Evolutionary conservation across 345 rosid species (phyloP).

Genomic region (Diplotaxis tenuifolia): DNA sequence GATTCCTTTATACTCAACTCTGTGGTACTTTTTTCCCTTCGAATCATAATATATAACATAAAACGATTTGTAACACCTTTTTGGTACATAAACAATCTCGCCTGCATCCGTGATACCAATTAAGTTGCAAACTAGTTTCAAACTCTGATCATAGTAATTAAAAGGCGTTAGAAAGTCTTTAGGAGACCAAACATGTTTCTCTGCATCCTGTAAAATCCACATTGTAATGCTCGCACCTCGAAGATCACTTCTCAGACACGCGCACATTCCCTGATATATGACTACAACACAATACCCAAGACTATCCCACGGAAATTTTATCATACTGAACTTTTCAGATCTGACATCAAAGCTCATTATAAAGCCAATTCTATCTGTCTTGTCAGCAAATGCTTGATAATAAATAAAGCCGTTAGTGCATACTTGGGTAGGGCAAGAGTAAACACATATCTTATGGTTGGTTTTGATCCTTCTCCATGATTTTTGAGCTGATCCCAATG

Average conservation of each 20-base stretch:
- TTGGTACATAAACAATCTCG: constrained; percentile 4
- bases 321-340: neutral
- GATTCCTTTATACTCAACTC: neutral
- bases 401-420: neutral
- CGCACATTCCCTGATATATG: neutral
- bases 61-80: neutral
- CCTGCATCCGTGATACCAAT: neutral
- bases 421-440: too few relatives aligned
- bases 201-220: neutral
- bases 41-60: neutral
- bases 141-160: neutral
- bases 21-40: neutral
- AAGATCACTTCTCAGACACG: neutral
- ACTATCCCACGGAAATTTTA: neutral
- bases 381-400: neutral
- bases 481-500: constrained; percentile 1
- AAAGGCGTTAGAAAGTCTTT: neutral
- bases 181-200: neutral
- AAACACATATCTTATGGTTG: too few relatives aligned
- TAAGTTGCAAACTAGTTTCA: neutral
- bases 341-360: constrained; percentile 1
- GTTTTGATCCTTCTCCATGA: constrained; percentile 4
- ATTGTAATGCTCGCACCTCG: neutral
- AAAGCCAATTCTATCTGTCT: too few relatives aligned
- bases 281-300: neutral